These are phyloP conservation scores for Dactylonectria estremocensis DNA, from an alignment of 2,329 filamentous ascomycete genomes.

Conservation along the genomic window DNA sequence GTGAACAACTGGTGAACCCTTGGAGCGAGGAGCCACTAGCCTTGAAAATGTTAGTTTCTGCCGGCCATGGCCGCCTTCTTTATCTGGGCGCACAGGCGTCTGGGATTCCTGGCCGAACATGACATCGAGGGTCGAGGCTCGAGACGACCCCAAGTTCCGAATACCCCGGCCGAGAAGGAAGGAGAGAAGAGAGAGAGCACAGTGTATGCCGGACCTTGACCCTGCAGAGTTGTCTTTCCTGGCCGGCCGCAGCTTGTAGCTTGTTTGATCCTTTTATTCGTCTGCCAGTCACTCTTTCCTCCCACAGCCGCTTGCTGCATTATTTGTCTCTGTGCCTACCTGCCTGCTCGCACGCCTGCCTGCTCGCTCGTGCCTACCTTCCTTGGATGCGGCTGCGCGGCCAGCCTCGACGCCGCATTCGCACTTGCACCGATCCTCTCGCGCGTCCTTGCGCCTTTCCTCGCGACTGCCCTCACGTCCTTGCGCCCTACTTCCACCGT, in stretches of 20 bases:
- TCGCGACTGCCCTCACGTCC: background rate
- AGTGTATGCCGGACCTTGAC: background rate
- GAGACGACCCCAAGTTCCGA: constrained; percentile 32
- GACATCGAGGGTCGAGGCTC: constrained; percentile 45
- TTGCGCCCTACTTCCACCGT: background rate
- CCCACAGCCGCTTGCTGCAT: no score
- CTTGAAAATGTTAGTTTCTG: constrained; percentile 31
- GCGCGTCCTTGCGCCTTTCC: constrained; percentile 23
- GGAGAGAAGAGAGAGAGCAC: constrained; percentile 15
- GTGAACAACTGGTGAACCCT: background rate
- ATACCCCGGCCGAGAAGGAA: constrained; percentile 37
- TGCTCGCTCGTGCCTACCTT: constrained; percentile 31
- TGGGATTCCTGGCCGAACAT: constrained; percentile 38
- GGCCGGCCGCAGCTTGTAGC: background rate
- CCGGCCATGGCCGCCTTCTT: constrained; percentile 44
- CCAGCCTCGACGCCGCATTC: constrained; percentile 36
- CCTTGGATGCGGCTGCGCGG: constrained; percentile 49
- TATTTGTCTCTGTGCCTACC: constrained; percentile 1
- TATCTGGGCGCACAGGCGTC: constrained; percentile 29
- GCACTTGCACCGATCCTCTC: constrained; percentile 21
- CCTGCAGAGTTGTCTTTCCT: background rate
- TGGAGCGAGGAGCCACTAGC: constrained; percentile 8
- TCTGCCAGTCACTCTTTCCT: background rate
- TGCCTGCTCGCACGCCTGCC: constrained; percentile 8
- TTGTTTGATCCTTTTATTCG: background rate